These are phyloP conservation scores for Colletotrichum musicola DNA, from an alignment of 2,329 filamentous ascomycete genomes.

Conservation along the genomic window DNA sequence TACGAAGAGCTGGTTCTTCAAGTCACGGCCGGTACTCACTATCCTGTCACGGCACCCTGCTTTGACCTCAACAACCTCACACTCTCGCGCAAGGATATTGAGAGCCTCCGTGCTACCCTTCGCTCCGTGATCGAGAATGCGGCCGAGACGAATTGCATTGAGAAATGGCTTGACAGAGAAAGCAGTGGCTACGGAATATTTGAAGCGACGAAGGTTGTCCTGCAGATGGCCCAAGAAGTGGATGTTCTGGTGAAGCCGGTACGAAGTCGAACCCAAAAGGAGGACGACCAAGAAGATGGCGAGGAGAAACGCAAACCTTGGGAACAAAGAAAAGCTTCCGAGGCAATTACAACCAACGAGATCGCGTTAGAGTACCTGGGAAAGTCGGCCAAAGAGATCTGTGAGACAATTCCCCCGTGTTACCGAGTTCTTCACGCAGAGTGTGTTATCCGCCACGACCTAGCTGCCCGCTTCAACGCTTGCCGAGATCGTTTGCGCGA, in stretches of 20 bases:
- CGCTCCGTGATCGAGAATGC: slow-evolving; percentile 39
- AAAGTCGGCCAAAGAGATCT: slow-evolving; percentile 49
- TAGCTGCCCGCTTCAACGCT: slow-evolving; percentile 47
- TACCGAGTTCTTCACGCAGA: slow-evolving; percentile 56
- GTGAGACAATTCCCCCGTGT: slow-evolving; percentile 44
- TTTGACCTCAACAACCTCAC: slow-evolving; percentile 41
- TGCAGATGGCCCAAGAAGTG: slow-evolving; percentile 16
- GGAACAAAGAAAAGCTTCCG: slow-evolving; percentile 20
- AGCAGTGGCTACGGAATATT: slow-evolving; percentile 43
- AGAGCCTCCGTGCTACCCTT: slow-evolving; percentile 39
- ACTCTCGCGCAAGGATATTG: slow-evolving; percentile 40
- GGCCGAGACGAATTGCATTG: slow-evolving; percentile 40
- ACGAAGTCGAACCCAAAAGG: not conserved
- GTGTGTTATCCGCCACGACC: slow-evolving; percentile 50
- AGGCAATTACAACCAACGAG: slow-evolving; percentile 39
- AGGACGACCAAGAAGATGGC: not conserved
- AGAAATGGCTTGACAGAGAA: slow-evolving; percentile 41
- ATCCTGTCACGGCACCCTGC: slow-evolving; percentile 41
- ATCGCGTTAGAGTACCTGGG: slow-evolving; percentile 48
- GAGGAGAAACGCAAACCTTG: slow-evolving; percentile 31
- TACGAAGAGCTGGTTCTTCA: slow-evolving; percentile 43
- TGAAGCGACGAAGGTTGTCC: slow-evolving; percentile 39
- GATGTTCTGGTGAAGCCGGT: slow-evolving; percentile 38
- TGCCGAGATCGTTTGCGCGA: slow-evolving; percentile 45
- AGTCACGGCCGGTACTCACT: slow-evolving; percentile 42